A percentile compares a stretch with the other conserved stretches of the same genome.
These are phyloP conservation scores for Chaetoscypha palmicola DNA, from an alignment of 2,329 filamentous ascomycete genomes.

Conservation along the genomic window DNA sequence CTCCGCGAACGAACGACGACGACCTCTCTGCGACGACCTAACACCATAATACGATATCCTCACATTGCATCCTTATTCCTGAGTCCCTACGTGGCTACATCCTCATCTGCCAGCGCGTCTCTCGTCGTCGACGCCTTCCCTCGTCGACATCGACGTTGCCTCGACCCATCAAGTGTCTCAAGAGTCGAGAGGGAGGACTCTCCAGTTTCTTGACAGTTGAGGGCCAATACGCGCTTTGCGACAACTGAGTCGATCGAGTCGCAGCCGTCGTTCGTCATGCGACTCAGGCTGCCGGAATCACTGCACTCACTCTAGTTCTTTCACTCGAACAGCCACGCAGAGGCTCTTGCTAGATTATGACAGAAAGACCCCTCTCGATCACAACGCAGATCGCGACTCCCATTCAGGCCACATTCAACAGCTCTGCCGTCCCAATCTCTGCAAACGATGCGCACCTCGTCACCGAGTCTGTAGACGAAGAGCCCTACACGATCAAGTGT, in stretches of 20 bases:
- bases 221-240: slow-evolving; percentile 25
- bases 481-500: slow-evolving; percentile 94
- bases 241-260: slow-evolving; percentile 28
- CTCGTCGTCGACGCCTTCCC: slow-evolving; percentile 10
- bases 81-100: too few relatives aligned
- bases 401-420: slow-evolving; percentile 21
- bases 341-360: slow-evolving; percentile 35
- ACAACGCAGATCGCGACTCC: slow-evolving; percentile 32
- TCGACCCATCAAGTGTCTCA: too few relatives aligned
- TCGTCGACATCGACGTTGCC: too few relatives aligned
- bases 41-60: too few relatives aligned
- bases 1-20: too few relatives aligned
- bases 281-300: slow-evolving; percentile 30
- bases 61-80: too few relatives aligned
- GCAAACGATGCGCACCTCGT: slow-evolving; percentile 24
- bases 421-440: slow-evolving; percentile 18
- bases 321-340: slow-evolving; percentile 28
- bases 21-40: too few relatives aligned
- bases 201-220: too few relatives aligned
- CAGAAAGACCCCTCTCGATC: slow-evolving; percentile 32
- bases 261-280: slow-evolving; percentile 33
- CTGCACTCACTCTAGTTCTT: slow-evolving; percentile 31
- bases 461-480: slow-evolving; percentile 55
- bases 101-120: slow-evolving; percentile 11
- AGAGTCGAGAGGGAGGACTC: too few relatives aligned